Conservation (phyloP, 2,329 filamentous ascomycete genomes). For the Cadophora luteo-olivacea region DNA sequence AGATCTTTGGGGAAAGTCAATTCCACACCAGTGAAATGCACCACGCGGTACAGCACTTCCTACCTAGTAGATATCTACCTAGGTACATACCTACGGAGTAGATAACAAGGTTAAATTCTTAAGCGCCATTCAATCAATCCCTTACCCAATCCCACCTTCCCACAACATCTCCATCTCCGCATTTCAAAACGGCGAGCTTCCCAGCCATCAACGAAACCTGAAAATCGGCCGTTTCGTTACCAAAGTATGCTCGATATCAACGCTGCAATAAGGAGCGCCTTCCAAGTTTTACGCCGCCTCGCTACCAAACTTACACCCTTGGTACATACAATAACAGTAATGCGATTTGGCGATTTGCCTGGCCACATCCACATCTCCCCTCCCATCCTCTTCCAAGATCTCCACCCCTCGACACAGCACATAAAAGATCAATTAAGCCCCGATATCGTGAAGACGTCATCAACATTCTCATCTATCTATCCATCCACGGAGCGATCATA, state of each 20-base stretch:
- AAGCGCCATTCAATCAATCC: neutral
- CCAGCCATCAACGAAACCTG: too few species aligned
- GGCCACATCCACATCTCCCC: too few species aligned
- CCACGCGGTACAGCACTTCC: too few species aligned
- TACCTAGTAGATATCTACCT: too few species aligned
- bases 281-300: neutral
- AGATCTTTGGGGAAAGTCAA: neutral
- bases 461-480: too few species aligned
- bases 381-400: too few species aligned
- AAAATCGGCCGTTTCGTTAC: constrained; percentile 3
- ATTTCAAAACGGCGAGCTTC: too few species aligned
- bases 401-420: neutral
- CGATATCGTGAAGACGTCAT: neutral
- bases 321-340: neutral
- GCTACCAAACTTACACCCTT: constrained; percentile 7
- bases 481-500: too few species aligned
- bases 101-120: neutral
- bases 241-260: neutral
- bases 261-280: neutral
- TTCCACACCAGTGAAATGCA: neutral
- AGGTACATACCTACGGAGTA: too few species aligned
- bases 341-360: too few species aligned
- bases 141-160: neutral
- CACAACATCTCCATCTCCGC: constrained; percentile 3
- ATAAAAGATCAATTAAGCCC: neutral